Evolutionary conservation across 176 grass and related monocot genomes (phyloP), one percentile per base, ranked within the genome.

Genomic region (Phoenix roebelenii): DNA sequence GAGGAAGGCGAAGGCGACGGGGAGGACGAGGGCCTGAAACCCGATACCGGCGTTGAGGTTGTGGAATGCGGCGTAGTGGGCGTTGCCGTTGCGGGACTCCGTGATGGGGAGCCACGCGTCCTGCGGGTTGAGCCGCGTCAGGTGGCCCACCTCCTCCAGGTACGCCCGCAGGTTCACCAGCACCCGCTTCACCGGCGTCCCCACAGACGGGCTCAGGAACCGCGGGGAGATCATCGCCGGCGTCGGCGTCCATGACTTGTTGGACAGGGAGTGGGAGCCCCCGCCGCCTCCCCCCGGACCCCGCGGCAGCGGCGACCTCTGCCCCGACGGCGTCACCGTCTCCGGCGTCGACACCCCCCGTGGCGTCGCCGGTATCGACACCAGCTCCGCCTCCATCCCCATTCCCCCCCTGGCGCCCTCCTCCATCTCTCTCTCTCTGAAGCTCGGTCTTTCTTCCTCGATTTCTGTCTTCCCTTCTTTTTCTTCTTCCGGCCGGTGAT

Each of bases 81-180:
- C 87, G 71, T 97, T 97, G 35, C 92, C 92, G 61, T 82, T 81
- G 74, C 92, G 92, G 63, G 81, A 85, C 78, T 97, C 87, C 54
- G 92, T 97, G 73, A 97, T 85, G 70, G 92, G 92, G 56, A 97
- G 74, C 92, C 92, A 97, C 9, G 92, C 92, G 68, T 97, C 92
- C 58, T 90, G 92, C 51, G 87, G 87, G 78, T 97, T 90, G 7
- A 97, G 84, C 17, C 81, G 79, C 7, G 92, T 91, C 15, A 97
- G 84, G 82, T 97, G 92, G 19, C 92, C 92, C 28, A 97, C 92
- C 62, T 97, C 92, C 78, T 97, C 92, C 16, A 97, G 85, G 87
- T 97, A 97, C 0, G 81, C 87, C 16, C 88, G 76, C 73, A 97
- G 92, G 6, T 78, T 89, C 9, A 86, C 87, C 70, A 83, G 76